These are phyloP conservation scores for Priceomyces medius DNA, from an alignment of 805 yeast genomes.

Conservation along the genomic window DNA sequence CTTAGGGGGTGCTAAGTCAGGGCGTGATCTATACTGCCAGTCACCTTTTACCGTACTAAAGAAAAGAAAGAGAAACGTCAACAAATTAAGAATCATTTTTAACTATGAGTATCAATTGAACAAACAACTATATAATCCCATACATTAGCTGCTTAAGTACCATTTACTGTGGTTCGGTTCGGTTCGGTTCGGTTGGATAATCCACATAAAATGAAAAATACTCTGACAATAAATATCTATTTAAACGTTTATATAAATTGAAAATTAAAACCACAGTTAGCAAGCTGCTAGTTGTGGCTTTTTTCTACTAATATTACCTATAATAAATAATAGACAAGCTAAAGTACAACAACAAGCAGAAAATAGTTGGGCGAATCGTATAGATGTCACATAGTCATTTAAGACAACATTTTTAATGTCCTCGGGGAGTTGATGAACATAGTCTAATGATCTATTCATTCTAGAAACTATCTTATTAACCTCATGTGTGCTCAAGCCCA, in stretches of 20 bases:
- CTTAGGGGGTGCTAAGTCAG: conserved; percentile 33
- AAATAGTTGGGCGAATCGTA: conserved; percentile 23
- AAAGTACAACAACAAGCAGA: conserved; percentile 16
- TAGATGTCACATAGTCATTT: conserved; percentile 23
- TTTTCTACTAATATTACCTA: conserved; percentile 11
- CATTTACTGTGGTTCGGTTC: neutral
- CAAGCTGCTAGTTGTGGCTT: conserved; percentile 8
- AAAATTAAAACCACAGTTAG: neutral
- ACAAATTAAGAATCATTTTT: neutral
- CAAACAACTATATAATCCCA: neutral
- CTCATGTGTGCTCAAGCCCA: conserved; percentile 12
- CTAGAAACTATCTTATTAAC: conserved; percentile 16
- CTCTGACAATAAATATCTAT: too few relatives aligned
- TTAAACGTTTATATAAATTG: neutral
- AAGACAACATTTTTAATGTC: conserved; percentile 18
- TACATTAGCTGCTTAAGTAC: neutral
- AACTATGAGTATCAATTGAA: neutral
- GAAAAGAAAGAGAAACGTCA: neutral
- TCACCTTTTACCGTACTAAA: conserved; percentile 19
- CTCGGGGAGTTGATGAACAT: conserved; percentile 14
- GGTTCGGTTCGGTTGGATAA: neutral
- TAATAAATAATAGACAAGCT: conserved; percentile 15
- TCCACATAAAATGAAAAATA: too few relatives aligned
- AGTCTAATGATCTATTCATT: conserved; percentile 22
- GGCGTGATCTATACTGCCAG: conserved; percentile 32